Evolutionary conservation across 2,329 filamentous ascomycete species (phyloP).

Genomic region (Neopestalotiopsis sp.): DNA sequence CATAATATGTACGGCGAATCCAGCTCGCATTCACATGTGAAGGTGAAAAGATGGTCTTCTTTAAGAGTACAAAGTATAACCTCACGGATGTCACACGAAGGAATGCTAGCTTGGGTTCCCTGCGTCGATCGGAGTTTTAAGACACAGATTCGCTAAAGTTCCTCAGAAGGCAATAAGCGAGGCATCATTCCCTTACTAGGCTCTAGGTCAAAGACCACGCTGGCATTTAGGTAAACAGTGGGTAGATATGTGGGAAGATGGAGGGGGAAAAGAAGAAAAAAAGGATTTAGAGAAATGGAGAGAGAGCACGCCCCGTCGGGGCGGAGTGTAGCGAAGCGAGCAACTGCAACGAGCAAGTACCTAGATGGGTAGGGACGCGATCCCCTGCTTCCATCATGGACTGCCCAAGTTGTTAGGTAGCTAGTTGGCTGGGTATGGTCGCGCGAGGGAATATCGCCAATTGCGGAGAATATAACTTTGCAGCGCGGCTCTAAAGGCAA

Average conservation of each 20-base stretch:
- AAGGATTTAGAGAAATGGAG: neutral
- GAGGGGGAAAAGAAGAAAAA: too few relatives aligned
- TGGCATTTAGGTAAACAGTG: neutral
- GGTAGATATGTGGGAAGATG: neutral
- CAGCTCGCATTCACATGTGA: too few relatives aligned
- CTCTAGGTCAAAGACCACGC: conserved; percentile 8
- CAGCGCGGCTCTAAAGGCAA: conserved; percentile 11
- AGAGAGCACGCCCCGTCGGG: neutral
- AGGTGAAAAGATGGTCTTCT: too few relatives aligned
- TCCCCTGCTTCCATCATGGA: neutral
- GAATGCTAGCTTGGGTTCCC: neutral
- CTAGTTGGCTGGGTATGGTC: neutral
- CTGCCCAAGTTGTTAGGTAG: neutral
- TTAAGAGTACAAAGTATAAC: too few relatives aligned
- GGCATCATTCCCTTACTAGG: neutral
- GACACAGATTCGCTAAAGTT: neutral
- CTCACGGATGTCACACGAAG: too few relatives aligned
- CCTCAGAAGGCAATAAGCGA: neutral
- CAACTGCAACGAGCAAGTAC: conserved; percentile 9
- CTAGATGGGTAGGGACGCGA: neutral
- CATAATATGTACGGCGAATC: too few relatives aligned
- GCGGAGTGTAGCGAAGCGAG: conserved; percentile 5
- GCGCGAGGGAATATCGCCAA: neutral
- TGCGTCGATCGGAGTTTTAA: neutral
- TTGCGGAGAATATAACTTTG: conserved; percentile 3